Evolutionary conservation across 768 basidiomycete species (phyloP), one percentile per base, ranked within the genome.

Genomic region (Termitomyces sp.): DNA sequence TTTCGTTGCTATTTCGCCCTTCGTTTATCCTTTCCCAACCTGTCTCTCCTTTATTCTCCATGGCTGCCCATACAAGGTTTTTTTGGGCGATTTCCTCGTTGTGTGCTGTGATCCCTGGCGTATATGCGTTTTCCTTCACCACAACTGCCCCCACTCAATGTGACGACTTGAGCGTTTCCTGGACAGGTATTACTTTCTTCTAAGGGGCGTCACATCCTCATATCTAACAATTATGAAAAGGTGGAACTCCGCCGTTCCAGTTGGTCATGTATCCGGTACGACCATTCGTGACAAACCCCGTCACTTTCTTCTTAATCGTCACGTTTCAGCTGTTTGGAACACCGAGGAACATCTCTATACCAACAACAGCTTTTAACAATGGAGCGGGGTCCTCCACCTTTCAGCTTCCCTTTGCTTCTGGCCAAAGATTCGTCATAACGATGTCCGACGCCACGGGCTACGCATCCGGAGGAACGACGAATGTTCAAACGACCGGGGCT

Each of bases 371-470:
- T 4, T 84, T 81, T 66, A 77, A 52, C 65, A 75, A 80, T 72
- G 81, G 81, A 47, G 58, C 76, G 58, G 86, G 86, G 49, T 77
- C 78, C 0, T 89, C 75, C 65, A 70, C 76, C 12, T 65, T 77
- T 0, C 76, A 74, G 57, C 60, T 90, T 12, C 74, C 76, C 3
- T 69, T 85, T 45, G 31, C 66, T 12, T 63, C 72, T 9, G 70
- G 63, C 29, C 65, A 74, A 17, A 67, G 72, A 53, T 73, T 89
- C 47, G 49, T 89, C 12, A 57, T 86, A 19, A 77, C 82, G 35
- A 87, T 92, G 85, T 90, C 86, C 27, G 90, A 92, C 65, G 75
- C 82, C 17, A 80, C 79, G 27, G 88, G 87, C 1, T 89, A 86
- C 65, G 87, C 73, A 42, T 74, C 84, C 10, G 90, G 89, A 4